phyloP scores from a whole-genome alignment of 768 basidiomycete species.

The Auriscalpium microsporum region DNA sequence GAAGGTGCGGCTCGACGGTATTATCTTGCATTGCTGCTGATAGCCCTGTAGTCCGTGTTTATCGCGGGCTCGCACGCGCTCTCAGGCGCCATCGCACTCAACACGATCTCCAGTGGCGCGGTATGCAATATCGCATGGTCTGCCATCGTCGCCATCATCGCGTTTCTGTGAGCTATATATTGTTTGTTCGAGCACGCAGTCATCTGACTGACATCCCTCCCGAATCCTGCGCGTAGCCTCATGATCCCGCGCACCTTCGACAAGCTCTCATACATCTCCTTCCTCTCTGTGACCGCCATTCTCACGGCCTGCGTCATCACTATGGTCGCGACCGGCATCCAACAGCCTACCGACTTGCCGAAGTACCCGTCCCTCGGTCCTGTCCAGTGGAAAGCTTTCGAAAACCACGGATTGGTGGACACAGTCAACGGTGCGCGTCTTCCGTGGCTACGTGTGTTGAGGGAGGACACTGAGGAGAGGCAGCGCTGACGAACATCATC shows the following conservation, averaged over 20 bases:
- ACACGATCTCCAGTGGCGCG: neutral
- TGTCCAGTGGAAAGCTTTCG: neutral
- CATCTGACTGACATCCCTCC: no score
- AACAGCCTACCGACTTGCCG: neutral
- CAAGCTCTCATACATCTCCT: constrained; percentile 1
- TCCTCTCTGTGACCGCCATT: neutral
- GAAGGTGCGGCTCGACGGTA: neutral
- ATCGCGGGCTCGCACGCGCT: neutral
- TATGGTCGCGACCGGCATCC: neutral
- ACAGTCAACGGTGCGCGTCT: neutral
- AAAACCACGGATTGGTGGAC: neutral
- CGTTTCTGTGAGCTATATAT: neutral
- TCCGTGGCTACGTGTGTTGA: neutral
- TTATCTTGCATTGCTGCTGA: neutral
- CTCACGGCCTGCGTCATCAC: neutral
- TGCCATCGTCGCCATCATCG: neutral
- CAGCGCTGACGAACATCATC: constrained; percentile 1
- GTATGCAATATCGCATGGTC: constrained; percentile 1
- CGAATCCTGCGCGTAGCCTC: neutral
- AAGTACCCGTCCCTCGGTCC: neutral
- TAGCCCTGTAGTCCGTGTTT: neutral
- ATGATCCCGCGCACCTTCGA: neutral
- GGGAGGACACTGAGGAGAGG: neutral
- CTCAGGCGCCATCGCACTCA: neutral
- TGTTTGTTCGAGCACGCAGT: neutral